Evolutionary conservation across 2,329 filamentous ascomycete genomes (phyloP), one percentile per base, ranked within the genome.

Genomic region (Trichophyton equinum): DNA sequence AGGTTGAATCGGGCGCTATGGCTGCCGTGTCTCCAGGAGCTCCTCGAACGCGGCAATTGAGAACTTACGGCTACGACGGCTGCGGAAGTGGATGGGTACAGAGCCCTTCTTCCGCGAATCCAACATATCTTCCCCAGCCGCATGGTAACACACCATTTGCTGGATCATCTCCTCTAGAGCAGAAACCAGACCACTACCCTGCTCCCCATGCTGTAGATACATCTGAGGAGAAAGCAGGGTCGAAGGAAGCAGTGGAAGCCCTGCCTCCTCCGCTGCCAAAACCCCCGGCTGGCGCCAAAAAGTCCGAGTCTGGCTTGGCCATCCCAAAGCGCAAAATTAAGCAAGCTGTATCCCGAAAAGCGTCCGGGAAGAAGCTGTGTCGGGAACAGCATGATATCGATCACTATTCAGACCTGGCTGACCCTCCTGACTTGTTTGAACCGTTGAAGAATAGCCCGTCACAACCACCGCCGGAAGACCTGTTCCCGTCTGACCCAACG

Each of bases 401-500:
- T 2, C 86, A 89, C 72, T 90, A 88, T 70, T 80, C 86, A 2
- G 86, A 89, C 66, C 77, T 88, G 57, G 86, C 86, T 7, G 86
- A 89, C 64, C 86, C 86, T 3, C 88, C 88, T 8, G 87, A 92
- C 71, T 75, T 92, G 62, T 90, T 89, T 66, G 86, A 85, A 0
- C 86, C 87, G 3, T 79, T 92, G 1, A 81, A 85, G 61, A 87
- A 91, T 68, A 85, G 89, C 69, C 86, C 88, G 64, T 79, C 85
- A 0, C 82, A 85, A 5, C 88, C 88, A 5, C 87, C 88, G 0
- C 85, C 87, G 0, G 86, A 89, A 68, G 88, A 92, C 71, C 89
- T 91, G 87, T 87, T 89, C 69, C 87, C 88, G 1, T 80, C 82
- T 1, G 87, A 92, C 67, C 85, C 87, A 1, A 86, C 90, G 63